Conservation (phyloP, 2,329 filamentous ascomycete species). For the Pseudodiploospora longispora region DNA sequence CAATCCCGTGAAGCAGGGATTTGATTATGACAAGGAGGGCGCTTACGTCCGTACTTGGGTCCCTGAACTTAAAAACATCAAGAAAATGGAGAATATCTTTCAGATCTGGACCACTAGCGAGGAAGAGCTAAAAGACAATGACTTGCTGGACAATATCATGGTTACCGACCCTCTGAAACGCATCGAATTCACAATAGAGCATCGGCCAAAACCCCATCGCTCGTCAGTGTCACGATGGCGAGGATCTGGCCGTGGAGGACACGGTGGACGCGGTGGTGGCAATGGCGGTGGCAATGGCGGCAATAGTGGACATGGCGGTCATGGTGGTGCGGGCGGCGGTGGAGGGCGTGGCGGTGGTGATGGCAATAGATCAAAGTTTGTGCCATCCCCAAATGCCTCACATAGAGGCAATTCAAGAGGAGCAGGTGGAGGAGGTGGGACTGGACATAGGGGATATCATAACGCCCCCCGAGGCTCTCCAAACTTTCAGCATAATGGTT, state of each 20-base stretch:
- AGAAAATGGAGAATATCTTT: constrained; percentile 51
- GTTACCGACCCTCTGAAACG: constrained; percentile 57
- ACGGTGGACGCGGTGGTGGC: constrained; percentile 6
- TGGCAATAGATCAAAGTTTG: too few species aligned
- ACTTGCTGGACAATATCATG: constrained; percentile 52
- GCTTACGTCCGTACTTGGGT: constrained; percentile 68
- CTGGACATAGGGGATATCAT: too few species aligned
- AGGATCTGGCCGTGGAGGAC: constrained; percentile 15
- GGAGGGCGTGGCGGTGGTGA: too few species aligned
- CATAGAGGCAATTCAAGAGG: too few species aligned
- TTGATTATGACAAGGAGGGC: constrained; percentile 66
- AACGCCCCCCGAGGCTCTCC: too few species aligned
- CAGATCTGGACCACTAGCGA: constrained; percentile 59
- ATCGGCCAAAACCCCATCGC: constrained; percentile 29
- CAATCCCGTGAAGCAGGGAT: constrained; percentile 73
- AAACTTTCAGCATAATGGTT: too few species aligned
- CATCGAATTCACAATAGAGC: constrained; percentile 55
- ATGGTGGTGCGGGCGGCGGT: neutral
- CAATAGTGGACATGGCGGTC: neutral
- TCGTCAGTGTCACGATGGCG: constrained; percentile 17
- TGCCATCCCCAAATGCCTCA: too few species aligned
- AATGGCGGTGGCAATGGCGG: constrained; percentile 5
- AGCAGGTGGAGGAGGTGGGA: too few species aligned
- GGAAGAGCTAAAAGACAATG: constrained; percentile 48
- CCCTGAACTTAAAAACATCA: constrained; percentile 52